Evolutionary conservation across 2,329 filamentous ascomycete genomes (phyloP), one percentile per base, ranked within the genome.

Genomic region (Talaromyces marneffei): DNA sequence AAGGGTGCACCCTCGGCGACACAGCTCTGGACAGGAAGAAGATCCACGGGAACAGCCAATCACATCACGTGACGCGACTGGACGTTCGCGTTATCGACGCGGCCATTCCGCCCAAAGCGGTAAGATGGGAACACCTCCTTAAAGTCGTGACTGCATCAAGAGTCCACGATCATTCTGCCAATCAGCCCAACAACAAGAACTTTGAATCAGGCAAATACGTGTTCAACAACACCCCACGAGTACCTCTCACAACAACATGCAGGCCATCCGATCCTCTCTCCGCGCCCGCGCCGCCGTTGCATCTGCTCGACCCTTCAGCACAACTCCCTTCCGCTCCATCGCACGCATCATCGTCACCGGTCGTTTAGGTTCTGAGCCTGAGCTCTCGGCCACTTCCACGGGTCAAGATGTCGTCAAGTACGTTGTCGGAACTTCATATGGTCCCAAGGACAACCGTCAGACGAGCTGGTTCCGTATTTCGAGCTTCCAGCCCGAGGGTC

Each of bases 291-390:
- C 69, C 64, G 64, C 75, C 61, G 66, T 78, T 64, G 66, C 71
- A 58, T 39, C 52, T 29, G 58, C 58, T 35, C 91, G 91, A 77
- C 78, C 87, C 71, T 96, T 97, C 84, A 91, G 86, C 79, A 86
- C 87, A 68, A 79, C 86, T 42, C 76, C 84, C 55, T 69, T 80
- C 46, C 78, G 79, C 66, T 83, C 85, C 65, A 71, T 94, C 67
- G 90, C 94, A 68, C 89, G 87, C 77, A 89, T 99, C 80, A 89
- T 87, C 70, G 81, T 99, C 75, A 83, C 97, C 68, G 94, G 94
- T 72, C 89, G 92, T 75, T 86, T 99, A 57, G 91, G 85, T 64
- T 84, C 86, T 69, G 83, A 85, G 58, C 93, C 94, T 62, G 92
- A 97, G 81, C 70, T 92, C 66, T 81, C 83, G 39, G 75, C 85